Evolutionary conservation across 352 stramenopile species (phyloP), one percentile per base, ranked within the genome.

Genomic region (Globisporangium heterothallicum): DNA sequence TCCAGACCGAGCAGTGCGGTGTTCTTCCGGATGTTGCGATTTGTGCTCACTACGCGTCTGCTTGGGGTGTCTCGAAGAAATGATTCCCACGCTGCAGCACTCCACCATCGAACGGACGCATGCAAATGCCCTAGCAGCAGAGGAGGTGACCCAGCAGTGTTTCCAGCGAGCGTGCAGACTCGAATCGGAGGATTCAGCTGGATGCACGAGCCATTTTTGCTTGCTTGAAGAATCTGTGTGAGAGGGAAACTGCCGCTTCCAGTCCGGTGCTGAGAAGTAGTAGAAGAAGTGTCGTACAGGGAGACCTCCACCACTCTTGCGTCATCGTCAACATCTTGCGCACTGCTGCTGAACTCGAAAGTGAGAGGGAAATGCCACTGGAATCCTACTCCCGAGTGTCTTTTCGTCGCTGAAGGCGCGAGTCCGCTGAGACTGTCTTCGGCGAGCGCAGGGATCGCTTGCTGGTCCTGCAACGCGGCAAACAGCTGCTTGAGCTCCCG

Each of bases 1-100:
- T 66, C 61, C 26, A 74, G 66, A 36, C 44, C 45, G 24, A 60
- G 54, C 10, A 78, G 61, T 22, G 60, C 61, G 22, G 49, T 52
- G 26, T 47, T 53, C 42, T 64, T 70, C 36, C 46, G 50, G 16
- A 70, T 48, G 6, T 56, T 70, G 16, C 78, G 70, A 21, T 92
- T 92, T 1, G 76, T 86, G 50, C 76, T 82, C 45, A 92, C 59
- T 21, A 90, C 58, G n/a, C 78, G 74, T 46, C 81, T 62, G 29
- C 40, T 50, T 1, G 61, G 49, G 8, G 61, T 64, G 4, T 63
- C 58, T 27, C 43, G 42, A 18, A 71, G 34, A 44, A 89, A 89
- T 10, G 42, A 4, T 0, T 41, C 38, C 77, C 79, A 91, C 24
- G 70, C 42, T 3, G 13, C n/a, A n/a, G 56, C 14, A 21, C 68